These are phyloP conservation scores for Trichocomaceae sp. DNA, from an alignment of 2,329 filamentous ascomycete genomes.

Conservation along the genomic window DNA sequence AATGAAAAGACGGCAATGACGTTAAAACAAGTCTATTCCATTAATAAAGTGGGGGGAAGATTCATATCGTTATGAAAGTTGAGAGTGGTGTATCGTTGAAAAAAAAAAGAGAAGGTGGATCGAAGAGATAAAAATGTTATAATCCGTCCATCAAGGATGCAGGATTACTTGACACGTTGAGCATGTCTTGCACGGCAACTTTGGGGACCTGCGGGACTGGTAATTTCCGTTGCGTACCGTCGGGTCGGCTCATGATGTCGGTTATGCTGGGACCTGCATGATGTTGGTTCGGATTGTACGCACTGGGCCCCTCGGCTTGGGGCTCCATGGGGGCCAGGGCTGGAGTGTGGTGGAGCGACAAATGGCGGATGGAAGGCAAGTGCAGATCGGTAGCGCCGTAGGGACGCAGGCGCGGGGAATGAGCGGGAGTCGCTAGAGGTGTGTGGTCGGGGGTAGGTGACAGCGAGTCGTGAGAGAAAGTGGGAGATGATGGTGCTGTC, in stretches of 20 bases:
- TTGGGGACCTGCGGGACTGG: conserved; percentile 85
- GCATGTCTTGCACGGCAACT: conserved; percentile 76
- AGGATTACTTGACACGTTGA: conserved; percentile 63
- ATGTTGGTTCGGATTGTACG: conserved; percentile 50
- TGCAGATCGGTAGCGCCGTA: conserved; percentile 66
- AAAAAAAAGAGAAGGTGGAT: neutral
- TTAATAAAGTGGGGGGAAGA: no score
- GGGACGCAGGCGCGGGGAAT: conserved; percentile 83
- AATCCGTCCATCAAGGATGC: conserved; percentile 64
- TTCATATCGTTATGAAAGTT: no score
- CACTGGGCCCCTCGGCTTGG: conserved; percentile 53
- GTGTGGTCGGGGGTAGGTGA: conserved; percentile 96
- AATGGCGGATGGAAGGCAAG: conserved; percentile 74
- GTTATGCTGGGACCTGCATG: conserved; percentile 71
- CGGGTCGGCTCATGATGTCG: conserved; percentile 85
- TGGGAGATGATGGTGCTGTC: conserved; percentile 90
- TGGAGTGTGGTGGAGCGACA: conserved; percentile 60
- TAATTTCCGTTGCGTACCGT: conserved; percentile 82
- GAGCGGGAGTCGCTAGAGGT: conserved; percentile 92
- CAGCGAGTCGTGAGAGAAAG: conserved; percentile 90
- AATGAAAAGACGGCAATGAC: no score
- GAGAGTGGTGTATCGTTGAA: neutral
- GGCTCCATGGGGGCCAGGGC: conserved; percentile 67
- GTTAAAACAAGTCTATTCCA: conserved; percentile 9
- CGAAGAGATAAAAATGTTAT: neutral